Conservation (phyloP, 2,329 filamentous ascomycete genomes). For the Hymenoscyphus fraxineus region DNA sequence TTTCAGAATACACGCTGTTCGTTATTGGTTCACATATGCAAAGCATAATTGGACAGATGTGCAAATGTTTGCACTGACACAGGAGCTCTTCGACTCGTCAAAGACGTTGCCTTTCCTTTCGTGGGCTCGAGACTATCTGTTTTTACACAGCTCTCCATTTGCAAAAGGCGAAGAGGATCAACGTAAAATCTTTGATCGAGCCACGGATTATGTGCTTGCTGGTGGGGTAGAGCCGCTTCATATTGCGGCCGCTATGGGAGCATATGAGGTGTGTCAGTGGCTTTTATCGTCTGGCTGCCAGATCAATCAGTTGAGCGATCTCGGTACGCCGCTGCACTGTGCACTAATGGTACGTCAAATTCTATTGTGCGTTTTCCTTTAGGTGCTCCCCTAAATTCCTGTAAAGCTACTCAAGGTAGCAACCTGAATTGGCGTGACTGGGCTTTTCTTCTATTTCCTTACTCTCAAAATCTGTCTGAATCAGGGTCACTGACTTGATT, state of each 20-base stretch:
- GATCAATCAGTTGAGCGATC: not conserved
- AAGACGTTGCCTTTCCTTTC: not conserved
- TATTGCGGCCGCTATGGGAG: not conserved
- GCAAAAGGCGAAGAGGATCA: not conserved
- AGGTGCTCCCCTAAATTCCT: no score
- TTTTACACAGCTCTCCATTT: not conserved
- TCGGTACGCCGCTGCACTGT: slow-evolving; percentile 1
- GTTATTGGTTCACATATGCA: not conserved
- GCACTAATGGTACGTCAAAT: not conserved
- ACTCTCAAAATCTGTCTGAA: no score
- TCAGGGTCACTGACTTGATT: no score
- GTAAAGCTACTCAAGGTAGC: no score
- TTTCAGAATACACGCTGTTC: slow-evolving; percentile 4
- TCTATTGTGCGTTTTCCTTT: not conserved
- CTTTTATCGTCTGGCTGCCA: not conserved
- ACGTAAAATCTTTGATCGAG: not conserved
- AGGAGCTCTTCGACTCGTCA: not conserved
- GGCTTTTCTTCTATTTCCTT: no score
- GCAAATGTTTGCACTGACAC: not conserved
- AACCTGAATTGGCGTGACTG: no score
- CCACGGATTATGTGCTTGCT: not conserved
- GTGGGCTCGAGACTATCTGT: not conserved
- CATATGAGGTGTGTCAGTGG: slow-evolving; percentile 4
- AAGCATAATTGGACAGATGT: not conserved
- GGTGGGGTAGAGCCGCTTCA: not conserved